Conservation (phyloP, 441 rosid genomes). For the Erodium texanum region DNA sequence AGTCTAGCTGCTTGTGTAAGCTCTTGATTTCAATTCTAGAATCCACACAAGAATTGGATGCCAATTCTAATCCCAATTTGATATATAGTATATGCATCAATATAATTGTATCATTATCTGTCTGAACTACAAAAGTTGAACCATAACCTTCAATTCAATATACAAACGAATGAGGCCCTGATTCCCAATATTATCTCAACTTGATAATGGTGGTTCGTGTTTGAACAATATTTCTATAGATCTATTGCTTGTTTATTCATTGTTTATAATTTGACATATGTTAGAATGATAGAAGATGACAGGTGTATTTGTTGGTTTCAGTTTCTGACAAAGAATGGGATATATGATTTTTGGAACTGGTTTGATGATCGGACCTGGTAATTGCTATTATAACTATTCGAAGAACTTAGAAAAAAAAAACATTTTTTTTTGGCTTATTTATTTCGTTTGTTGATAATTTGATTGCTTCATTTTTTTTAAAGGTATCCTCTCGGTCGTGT, state of each 20-base stretch:
- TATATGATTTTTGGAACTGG: slow-evolving; percentile 99
- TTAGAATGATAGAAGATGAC: slow-evolving; percentile 8
- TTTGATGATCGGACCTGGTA: slow-evolving; percentile 99
- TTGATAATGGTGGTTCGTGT: neutral
- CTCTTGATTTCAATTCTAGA: neutral
- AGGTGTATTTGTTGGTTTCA: slow-evolving; percentile 34
- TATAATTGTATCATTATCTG: neutral
- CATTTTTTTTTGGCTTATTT: neutral
- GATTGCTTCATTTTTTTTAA: slow-evolving; percentile 13
- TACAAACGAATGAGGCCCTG: neutral
- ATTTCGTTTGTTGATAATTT: neutral
- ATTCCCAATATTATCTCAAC: neutral
- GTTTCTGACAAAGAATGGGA: slow-evolving; percentile 92
- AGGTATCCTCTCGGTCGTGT: slow-evolving; percentile 99
- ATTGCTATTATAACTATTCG: slow-evolving; percentile 9
- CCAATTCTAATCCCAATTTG: neutral
- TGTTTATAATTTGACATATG: neutral
- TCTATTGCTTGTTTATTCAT: neutral
- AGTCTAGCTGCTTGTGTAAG: neutral
- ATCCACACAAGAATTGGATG: neutral
- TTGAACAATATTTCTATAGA: neutral
- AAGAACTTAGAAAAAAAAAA: neutral
- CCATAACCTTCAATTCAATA: neutral
- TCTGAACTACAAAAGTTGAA: neutral
- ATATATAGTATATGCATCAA: neutral